These are phyloP conservation scores for Amylocystis lapponica DNA, from an alignment of 768 basidiomycete species.

Conservation along the genomic window DNA sequence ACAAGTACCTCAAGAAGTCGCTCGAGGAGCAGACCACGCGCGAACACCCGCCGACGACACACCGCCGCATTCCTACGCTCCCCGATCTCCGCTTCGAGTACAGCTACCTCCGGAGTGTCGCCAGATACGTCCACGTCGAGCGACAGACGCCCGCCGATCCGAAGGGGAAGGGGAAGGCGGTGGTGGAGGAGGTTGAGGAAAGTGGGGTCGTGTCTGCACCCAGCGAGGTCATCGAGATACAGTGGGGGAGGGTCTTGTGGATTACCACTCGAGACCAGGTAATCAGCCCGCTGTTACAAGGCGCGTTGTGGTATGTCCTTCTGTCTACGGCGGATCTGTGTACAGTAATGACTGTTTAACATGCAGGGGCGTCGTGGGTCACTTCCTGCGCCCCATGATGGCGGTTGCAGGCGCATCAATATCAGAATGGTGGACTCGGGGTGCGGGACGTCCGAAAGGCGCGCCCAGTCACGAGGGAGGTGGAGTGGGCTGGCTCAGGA, in stretches of 20 bases:
- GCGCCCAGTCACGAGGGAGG: conserved; percentile 27
- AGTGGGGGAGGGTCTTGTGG: conserved; percentile 57
- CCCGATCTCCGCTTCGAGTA: conserved; percentile 77
- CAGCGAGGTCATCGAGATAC: conserved; percentile 24
- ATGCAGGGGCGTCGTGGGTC: conserved; percentile 40
- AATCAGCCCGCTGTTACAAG: conserved; percentile 61
- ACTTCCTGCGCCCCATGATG: conserved; percentile 36
- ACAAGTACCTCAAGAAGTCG: no score
- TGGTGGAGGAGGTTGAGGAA: conserved; percentile 18
- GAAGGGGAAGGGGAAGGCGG: conserved; percentile 29
- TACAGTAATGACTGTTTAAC: background rate
- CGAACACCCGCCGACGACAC: background rate
- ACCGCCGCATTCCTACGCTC: conserved; percentile 27
- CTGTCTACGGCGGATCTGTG: background rate
- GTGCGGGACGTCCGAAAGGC: conserved; percentile 9
- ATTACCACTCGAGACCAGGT: conserved; percentile 65
- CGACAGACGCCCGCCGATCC: conserved; percentile 13
- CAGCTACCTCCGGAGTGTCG: conserved; percentile 60
- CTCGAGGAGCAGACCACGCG: no score
- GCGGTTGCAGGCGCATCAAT: conserved; percentile 13
- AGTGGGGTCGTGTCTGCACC: background rate
- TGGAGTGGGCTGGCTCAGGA: conserved; percentile 38
- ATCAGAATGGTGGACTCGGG: conserved; percentile 14
- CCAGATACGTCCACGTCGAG: conserved; percentile 42
- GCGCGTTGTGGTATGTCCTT: conserved; percentile 52